Evolutionary conservation across 257 asterid genomes (phyloP).

Genomic region (Prunella vulgaris): DNA sequence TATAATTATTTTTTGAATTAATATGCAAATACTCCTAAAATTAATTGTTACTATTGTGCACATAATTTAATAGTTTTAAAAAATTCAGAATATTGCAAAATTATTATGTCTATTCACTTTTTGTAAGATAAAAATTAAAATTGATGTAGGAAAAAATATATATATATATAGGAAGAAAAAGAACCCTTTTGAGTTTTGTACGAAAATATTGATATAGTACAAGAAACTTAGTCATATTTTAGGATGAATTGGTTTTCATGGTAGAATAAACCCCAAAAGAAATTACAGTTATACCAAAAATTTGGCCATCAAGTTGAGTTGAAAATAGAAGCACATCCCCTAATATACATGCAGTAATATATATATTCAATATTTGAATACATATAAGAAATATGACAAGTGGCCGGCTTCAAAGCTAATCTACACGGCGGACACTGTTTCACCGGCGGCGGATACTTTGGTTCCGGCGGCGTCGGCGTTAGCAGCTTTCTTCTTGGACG

Average conservation of each 20-base stretch:
- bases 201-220: too few relatives aligned
- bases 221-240: too few relatives aligned
- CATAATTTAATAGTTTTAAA: too few relatives aligned
- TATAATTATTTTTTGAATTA: too few relatives aligned
- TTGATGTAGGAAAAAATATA: too few relatives aligned
- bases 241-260: not conserved
- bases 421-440: conserved; percentile 45
- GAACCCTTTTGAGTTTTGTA: too few relatives aligned
- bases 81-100: too few relatives aligned
- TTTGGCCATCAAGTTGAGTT: conserved; percentile 24
- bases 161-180: too few relatives aligned
- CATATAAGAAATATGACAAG: not conserved
- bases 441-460: conserved; percentile 34
- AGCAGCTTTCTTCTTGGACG: conserved; percentile 37
- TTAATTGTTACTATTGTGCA: too few relatives aligned
- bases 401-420: not conserved
- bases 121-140: too few relatives aligned
- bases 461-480: conserved; percentile 27
- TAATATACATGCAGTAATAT: conserved; percentile 17
- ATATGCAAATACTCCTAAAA: too few relatives aligned
- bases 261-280: conserved; percentile 14
- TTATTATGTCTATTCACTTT: too few relatives aligned
- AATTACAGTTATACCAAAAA: conserved; percentile 20
- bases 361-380: conserved; percentile 4
- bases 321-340: conserved; percentile 21